phyloP scores from a whole-genome alignment of 176 grass and related monocot genomes.

The Ampelocalamus luodianensis region DNA sequence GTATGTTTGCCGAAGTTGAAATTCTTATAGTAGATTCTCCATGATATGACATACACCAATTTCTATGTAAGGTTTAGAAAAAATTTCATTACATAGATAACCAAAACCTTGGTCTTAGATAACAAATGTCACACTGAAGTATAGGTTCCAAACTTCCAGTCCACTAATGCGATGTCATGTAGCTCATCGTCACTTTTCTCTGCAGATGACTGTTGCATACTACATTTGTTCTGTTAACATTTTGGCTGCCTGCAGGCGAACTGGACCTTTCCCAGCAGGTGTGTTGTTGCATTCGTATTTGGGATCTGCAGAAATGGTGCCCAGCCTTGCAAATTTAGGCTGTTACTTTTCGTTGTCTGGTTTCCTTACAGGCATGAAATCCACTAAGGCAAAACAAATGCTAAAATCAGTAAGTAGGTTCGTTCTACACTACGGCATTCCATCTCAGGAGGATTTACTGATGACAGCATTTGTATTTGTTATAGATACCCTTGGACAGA shows the following conservation, averaged over 20 bases:
- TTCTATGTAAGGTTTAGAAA: neutral
- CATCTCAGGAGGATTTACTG: neutral
- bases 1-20: slow-evolving; percentile 2
- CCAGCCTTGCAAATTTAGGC: slow-evolving; percentile 69
- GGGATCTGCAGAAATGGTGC: slow-evolving; percentile 86
- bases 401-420: slow-evolving; percentile 68
- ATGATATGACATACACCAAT: neutral
- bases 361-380: slow-evolving; percentile 70
- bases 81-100: neutral
- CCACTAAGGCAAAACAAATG: slow-evolving; percentile 75
- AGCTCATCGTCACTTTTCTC: neutral
- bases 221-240: slow-evolving; percentile 12
- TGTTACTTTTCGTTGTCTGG: slow-evolving; percentile 92
- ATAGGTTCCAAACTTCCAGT: neutral
- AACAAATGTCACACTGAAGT: slow-evolving; percentile 1
- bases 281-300: slow-evolving; percentile 84
- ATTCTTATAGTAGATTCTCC: neutral
- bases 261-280: slow-evolving; percentile 79
- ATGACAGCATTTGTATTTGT: slow-evolving; percentile 17
- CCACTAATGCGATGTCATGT: neutral
- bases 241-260: slow-evolving; percentile 51
- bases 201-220: neutral
- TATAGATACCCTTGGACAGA: slow-evolving; percentile 84
- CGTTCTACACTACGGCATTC: slow-evolving; percentile 4
- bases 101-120: neutral